Conservation (phyloP, 2,329 filamentous ascomycete genomes). For the Dactylonectria estremocensis region DNA sequence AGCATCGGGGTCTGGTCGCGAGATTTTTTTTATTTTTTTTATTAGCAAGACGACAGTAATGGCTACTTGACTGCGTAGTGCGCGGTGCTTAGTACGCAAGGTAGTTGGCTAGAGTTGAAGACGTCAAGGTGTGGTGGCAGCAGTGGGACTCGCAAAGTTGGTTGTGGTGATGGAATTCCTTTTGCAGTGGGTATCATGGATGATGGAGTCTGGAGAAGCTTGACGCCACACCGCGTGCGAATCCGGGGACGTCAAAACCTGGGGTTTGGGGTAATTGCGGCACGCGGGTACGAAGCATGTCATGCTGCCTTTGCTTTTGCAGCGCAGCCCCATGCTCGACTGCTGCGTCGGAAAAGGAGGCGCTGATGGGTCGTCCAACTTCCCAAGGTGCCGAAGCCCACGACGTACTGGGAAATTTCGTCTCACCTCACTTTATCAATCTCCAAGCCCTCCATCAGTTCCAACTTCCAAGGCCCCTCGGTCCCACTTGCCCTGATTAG, state of each 20-base stretch:
- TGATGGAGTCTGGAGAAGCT: constrained; percentile 2
- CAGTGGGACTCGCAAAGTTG: neutral
- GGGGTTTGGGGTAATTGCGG: constrained; percentile 5
- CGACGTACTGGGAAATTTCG: neutral
- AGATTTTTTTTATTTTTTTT: neutral
- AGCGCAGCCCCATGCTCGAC: neutral
- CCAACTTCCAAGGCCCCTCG: neutral
- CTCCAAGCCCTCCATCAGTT: neutral
- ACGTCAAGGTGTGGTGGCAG: constrained; percentile 1
- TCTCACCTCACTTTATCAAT: neutral
- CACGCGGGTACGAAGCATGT: neutral
- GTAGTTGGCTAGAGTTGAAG: neutral
- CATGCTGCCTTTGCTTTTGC: neutral
- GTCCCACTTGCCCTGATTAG: neutral
- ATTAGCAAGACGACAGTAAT: neutral
- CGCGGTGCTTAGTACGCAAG: neutral
- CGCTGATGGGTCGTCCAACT: neutral
- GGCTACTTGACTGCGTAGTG: neutral
- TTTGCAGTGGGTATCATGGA: neutral
- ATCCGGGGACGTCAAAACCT: constrained; percentile 4
- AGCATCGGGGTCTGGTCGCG: neutral
- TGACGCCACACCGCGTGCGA: constrained; percentile 9
- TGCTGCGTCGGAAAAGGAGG: neutral
- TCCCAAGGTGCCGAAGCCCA: constrained; percentile 5
- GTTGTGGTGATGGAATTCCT: neutral